Percentiles rank a stretch among this genome's conserved stretches.
These are phyloP conservation scores for Pseudomicrostroma phylloplanum DNA, from an alignment of 1,284 basidiomycete genomes.

Conservation along the genomic window DNA sequence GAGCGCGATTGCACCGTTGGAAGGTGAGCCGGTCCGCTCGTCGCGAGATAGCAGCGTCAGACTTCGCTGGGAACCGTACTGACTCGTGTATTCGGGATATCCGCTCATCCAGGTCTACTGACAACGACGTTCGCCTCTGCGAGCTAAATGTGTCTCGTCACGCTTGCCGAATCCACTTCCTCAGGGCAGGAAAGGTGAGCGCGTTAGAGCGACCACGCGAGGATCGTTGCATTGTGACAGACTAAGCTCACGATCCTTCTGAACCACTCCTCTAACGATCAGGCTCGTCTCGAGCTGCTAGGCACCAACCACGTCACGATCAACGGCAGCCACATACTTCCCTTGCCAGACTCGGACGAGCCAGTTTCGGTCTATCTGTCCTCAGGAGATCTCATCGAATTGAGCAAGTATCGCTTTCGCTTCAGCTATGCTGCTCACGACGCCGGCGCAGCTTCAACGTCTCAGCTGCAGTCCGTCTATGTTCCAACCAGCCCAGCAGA, in stretches of 20 bases:
- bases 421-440: neutral
- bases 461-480: neutral
- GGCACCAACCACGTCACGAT: neutral
- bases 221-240: neutral
- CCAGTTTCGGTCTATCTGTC: neutral
- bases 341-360: conserved; percentile 5
- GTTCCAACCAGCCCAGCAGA: neutral
- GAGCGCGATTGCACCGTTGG: conserved; percentile 3
- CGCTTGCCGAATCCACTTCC: conserved; percentile 5
- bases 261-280: neutral
- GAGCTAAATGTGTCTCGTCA: neutral
- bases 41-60: neutral
- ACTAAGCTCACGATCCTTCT: neutral
- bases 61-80: neutral
- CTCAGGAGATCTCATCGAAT: neutral
- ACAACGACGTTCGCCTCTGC: conserved; percentile 6
- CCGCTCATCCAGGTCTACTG: neutral
- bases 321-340: neutral
- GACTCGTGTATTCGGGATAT: neutral
- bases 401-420: conserved; percentile 3
- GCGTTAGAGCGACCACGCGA: neutral
- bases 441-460: neutral
- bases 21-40: neutral
- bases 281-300: neutral
- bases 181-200: neutral